A percentile compares a stretch with the other conserved stretches of the same genome.
These are phyloP conservation scores for Malus hybrid DNA, from an alignment of 331 rosid genomes.

Conservation along the genomic window DNA sequence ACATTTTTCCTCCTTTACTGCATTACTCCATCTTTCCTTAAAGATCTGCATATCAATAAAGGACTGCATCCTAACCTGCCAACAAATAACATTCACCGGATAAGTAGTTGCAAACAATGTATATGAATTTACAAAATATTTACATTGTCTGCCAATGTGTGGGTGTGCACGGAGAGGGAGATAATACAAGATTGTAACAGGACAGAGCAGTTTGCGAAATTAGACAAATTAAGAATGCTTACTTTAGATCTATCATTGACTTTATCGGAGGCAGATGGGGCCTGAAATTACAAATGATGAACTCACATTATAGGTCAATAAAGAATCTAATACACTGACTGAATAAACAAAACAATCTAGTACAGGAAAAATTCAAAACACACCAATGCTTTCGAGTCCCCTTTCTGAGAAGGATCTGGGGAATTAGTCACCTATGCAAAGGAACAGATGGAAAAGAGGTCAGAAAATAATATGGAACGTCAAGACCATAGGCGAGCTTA, in stretches of 20 bases:
- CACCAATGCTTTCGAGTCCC: background rate
- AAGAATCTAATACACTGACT: background rate
- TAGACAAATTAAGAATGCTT: background rate
- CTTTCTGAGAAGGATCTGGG: background rate
- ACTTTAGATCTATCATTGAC: conserved; percentile 49
- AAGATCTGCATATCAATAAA: conserved; percentile 37
- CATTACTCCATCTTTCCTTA: conserved; percentile 35
- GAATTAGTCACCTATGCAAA: background rate
- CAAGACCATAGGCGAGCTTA: background rate
- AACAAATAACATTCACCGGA: background rate
- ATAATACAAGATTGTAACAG: background rate
- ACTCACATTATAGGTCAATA: background rate
- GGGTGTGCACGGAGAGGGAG: background rate
- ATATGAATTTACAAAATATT: background rate
- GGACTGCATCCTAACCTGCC: conserved; percentile 44
- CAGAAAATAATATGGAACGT: background rate
- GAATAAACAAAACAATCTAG: background rate
- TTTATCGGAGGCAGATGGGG: conserved; percentile 7
- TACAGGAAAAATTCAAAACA: background rate
- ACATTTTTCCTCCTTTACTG: conserved; percentile 26
- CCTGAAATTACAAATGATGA: conserved; percentile 39
- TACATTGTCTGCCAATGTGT: background rate
- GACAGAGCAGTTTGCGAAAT: background rate
- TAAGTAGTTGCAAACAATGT: background rate
- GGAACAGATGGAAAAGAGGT: background rate